These are phyloP conservation scores for Actinomortierella wolfii DNA, from an alignment of 371 early-diverging fungal species.

Conservation along the genomic window DNA sequence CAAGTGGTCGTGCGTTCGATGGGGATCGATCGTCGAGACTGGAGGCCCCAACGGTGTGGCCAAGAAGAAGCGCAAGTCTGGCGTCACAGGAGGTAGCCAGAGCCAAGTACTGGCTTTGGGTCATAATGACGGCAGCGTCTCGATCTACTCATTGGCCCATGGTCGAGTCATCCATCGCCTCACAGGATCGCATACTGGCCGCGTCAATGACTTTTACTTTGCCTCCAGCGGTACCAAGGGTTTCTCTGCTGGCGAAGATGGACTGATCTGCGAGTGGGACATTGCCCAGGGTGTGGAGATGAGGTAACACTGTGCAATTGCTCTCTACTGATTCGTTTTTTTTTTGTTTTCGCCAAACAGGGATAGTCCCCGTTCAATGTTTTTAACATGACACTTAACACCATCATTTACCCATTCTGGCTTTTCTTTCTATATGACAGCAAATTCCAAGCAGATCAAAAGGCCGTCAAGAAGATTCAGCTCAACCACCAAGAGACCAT, in stretches of 20 bases:
- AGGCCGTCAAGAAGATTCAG: constrained; percentile 59
- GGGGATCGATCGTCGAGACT: constrained; percentile 60
- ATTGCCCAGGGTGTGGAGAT: constrained; percentile 60
- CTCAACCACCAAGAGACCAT: constrained; percentile 65
- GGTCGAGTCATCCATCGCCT: constrained; percentile 62
- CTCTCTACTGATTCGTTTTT: too few species aligned
- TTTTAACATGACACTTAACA: constrained; percentile 3
- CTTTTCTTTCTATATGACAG: constrained; percentile 18
- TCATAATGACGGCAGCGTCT: constrained; percentile 65
- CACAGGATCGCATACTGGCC: constrained; percentile 61
- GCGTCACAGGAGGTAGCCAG: constrained; percentile 24
- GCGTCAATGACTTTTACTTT: constrained; percentile 73
- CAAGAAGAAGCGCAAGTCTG: constrained; percentile 59
- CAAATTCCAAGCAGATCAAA: constrained; percentile 67
- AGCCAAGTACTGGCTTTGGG: constrained; percentile 68
- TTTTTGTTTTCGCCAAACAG: too few species aligned
- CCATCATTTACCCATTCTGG: neutral
- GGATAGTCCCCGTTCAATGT: too few species aligned
- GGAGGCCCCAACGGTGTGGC: constrained; percentile 43
- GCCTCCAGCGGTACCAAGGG: constrained; percentile 60
- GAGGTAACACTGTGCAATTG: too few species aligned
- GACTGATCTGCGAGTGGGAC: constrained; percentile 76
- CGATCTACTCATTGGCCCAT: constrained; percentile 68
- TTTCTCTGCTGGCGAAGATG: constrained; percentile 72
- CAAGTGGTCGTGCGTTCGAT: constrained; percentile 64